A percentile compares a stretch with the other conserved stretches of the same genome.
Conservation (phyloP, 1,284 basidiomycete genomes). For the Omphalotus olearius region DNA sequence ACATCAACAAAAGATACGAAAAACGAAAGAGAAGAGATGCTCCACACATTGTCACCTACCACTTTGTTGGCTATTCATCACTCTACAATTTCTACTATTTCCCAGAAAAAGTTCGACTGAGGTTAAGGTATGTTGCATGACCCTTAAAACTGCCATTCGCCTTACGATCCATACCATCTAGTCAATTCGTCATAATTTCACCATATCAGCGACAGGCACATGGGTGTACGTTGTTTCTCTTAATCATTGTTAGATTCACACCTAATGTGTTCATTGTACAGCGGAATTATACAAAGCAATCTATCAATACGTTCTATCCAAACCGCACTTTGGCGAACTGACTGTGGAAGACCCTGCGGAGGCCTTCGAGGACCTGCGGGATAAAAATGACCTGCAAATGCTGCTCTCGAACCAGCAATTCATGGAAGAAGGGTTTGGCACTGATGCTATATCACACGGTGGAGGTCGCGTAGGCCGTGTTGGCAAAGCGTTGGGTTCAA, state of each 20-base stretch:
- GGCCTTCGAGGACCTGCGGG: slow-evolving; percentile 91
- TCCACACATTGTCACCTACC: slow-evolving; percentile 61
- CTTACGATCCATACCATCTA: slow-evolving; percentile 22
- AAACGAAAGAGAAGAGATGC: slow-evolving; percentile 62
- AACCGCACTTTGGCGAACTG: slow-evolving; percentile 76
- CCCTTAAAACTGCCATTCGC: slow-evolving; percentile 5
- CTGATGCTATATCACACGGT: slow-evolving; percentile 32
- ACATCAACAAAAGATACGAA: slow-evolving; percentile 61
- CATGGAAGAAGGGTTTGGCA: slow-evolving; percentile 61
- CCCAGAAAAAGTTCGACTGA: slow-evolving; percentile 81
- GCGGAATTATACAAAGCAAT: slow-evolving; percentile 87
- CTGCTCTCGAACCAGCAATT: slow-evolving; percentile 65
- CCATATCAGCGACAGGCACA: slow-evolving; percentile 90
- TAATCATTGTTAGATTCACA: slow-evolving; percentile 4
- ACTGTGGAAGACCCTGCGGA: slow-evolving; percentile 98
- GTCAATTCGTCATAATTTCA: slow-evolving; percentile 92
- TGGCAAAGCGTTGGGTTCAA: slow-evolving; percentile 28
- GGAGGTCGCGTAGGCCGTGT: slow-evolving; percentile 48
- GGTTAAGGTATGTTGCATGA: slow-evolving; percentile 62
- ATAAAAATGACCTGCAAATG: slow-evolving; percentile 86
- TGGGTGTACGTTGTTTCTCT: slow-evolving; percentile 63
- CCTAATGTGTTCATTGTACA: slow-evolving; percentile 24
- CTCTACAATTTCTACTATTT: slow-evolving; percentile 93
- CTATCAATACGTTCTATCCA: slow-evolving; percentile 71
- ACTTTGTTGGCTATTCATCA: slow-evolving; percentile 90